Percentiles rank a stretch among this genome's conserved stretches.
Evolutionary conservation across 345 rosid genomes (phyloP).

Genomic region (Corymbia maculata): DNA sequence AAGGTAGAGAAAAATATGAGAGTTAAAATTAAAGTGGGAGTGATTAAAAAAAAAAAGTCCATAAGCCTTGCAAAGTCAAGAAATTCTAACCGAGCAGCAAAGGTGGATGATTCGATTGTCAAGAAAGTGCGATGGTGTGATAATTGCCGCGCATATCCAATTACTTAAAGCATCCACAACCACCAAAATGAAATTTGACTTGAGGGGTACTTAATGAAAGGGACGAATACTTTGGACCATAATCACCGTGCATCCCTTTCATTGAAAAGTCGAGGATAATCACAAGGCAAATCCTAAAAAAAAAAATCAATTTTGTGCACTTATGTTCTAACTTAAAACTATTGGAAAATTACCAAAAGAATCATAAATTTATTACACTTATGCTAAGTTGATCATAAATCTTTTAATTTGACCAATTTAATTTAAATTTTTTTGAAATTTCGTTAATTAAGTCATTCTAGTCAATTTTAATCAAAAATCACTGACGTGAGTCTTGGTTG

Average conservation of each 20-base stretch:
- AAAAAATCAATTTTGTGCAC: not conserved
- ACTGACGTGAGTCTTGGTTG: fast-evolving
- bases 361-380: not conserved
- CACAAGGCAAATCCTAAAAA: not conserved
- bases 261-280: not conserved
- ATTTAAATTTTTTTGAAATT: fast-evolving
- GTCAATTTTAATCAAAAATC: too few species aligned
- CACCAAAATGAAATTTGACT: not conserved
- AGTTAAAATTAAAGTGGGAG: too few species aligned
- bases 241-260: not conserved
- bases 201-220: not conserved
- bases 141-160: not conserved
- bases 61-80: not conserved
- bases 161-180: not conserved
- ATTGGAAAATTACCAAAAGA: not conserved
- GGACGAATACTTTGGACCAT: not conserved
- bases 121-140: not conserved
- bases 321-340: not conserved
- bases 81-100: not conserved
- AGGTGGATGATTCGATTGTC: not conserved
- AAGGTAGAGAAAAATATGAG: too few species aligned
- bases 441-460: not conserved
- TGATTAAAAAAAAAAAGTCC: too few species aligned
- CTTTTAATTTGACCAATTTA: too few species aligned
- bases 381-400: too few species aligned